Evolutionary conservation across 805 yeast genomes (phyloP).

Genomic region (Saccharomycopsis selenospora): DNA sequence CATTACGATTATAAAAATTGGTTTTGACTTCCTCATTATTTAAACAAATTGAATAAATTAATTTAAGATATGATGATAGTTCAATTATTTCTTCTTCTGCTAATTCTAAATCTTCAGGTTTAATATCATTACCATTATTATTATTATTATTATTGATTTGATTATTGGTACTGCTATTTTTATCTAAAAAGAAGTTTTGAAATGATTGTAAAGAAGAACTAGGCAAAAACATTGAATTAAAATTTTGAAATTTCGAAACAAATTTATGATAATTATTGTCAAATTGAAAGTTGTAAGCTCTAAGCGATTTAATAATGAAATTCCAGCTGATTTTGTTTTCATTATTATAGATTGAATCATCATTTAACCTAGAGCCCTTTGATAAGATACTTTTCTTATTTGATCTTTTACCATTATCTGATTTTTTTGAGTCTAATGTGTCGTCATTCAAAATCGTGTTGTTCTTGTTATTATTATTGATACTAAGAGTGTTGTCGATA

Average conservation of each 20-base stretch:
- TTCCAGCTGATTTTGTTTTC: constrained; percentile 7
- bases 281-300: constrained; percentile 6
- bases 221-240: constrained; percentile 15
- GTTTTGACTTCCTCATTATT: constrained; percentile 32
- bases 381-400: not conserved
- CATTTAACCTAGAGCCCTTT: not conserved
- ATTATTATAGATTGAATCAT: not conserved
- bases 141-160: constrained; percentile 23
- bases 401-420: not conserved
- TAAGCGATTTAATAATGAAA: constrained; percentile 7
- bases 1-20: constrained; percentile 24
- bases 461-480: too few relatives aligned
- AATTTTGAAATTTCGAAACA: constrained; percentile 14
- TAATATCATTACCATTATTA: constrained; percentile 25
- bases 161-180: constrained; percentile 6
- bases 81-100: constrained; percentile 77
- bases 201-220: constrained; percentile 4
- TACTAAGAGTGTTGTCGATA: too few relatives aligned
- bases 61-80: constrained; percentile 63
- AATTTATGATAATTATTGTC: constrained; percentile 9
- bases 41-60: constrained; percentile 48
- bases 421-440: not conserved
- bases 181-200: not conserved
- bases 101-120: constrained; percentile 43
- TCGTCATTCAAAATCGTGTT: too few relatives aligned